phyloP scores from a whole-genome alignment of 352 stramenopile genomes.

The Labyrinthula sp. region DNA sequence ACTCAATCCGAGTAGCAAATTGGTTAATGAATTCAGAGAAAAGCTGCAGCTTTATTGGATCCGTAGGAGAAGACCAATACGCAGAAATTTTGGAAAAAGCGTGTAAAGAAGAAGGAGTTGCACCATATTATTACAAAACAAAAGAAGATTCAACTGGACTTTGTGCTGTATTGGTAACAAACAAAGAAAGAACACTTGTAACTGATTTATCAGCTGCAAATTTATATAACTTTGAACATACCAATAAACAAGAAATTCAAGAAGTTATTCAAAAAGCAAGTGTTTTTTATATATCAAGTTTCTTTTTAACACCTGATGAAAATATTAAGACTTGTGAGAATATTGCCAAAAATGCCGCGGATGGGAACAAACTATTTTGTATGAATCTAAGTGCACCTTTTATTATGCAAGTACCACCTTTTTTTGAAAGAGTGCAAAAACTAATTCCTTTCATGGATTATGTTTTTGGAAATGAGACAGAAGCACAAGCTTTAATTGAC shows the following conservation, averaged over 20 bases:
- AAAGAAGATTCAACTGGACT: constrained; percentile 72
- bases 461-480: constrained; percentile 95
- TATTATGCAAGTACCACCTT: constrained; percentile 78
- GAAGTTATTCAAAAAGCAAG: constrained; percentile 73
- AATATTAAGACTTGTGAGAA: constrained; percentile 58
- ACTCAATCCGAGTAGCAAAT: constrained; percentile 94
- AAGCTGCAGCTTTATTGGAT: constrained; percentile 82
- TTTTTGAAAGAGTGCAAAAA: constrained; percentile 77
- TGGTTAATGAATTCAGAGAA: constrained; percentile 86
- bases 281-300: constrained; percentile 89
- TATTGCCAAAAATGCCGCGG: constrained; percentile 61
- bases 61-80: constrained; percentile 80
- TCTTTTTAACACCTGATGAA: constrained; percentile 88
- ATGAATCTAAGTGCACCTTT: constrained; percentile 94
- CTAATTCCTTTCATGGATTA: constrained; percentile 84
- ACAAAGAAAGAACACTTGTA: constrained; percentile 80
- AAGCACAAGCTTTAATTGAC: constrained; percentile 78
- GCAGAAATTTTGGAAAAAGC: constrained; percentile 69
- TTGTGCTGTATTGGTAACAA: constrained; percentile 85
- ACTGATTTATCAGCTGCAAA: constrained; percentile 93
- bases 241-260: constrained; percentile 56
- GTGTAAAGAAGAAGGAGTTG: constrained; percentile 73
- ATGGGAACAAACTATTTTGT: constrained; percentile 76
- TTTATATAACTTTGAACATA: constrained; percentile 74
- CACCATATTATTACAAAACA: constrained; percentile 89